Evolutionary conservation across 2,329 filamentous ascomycete species (phyloP), one percentile per base, ranked within the genome.

Genomic region (Xylariaceae sp.): DNA sequence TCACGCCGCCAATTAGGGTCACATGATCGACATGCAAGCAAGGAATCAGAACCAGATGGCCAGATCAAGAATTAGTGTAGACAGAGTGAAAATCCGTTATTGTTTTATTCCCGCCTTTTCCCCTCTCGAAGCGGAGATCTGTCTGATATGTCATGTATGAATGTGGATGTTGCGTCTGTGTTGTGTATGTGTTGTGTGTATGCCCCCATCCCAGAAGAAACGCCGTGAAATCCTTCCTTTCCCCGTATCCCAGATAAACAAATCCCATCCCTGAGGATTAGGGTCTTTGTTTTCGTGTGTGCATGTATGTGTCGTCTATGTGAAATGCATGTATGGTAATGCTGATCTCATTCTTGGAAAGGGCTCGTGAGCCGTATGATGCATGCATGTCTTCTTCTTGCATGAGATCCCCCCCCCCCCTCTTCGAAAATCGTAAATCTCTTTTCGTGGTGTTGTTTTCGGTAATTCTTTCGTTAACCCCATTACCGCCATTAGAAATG

Each of bases 231-330:
- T 13, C 37, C 11, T 42, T 45, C 42, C 54, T 18, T 18, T 5
- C 23, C 23, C 23, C 23, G 23, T 30, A 30, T 30, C 23, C 23
- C 23, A 30, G 5, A 30, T 30, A 30, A 30, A 30, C 58, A 50
- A 58, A 59, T 39, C 52, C 51, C 49, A 49, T 63, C 61, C 61
- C 61, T 63, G 59, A 55, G 59, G 56, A 59, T 30, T 30, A 52
- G 39, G 18, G 37, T 53, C 50, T 56, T 61, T 42, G 8, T 42
- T 9, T 9, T 42, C 37, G 9, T 13, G 8, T 42, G 17, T 42
- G 37, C 11, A 42, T 9, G 37, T 10, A 42, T 10, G 8, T 48
- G n/a, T 57, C 37, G 54, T 63, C 56, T 63, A 61, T 63, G 58
- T 59, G 23, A 5, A 30, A 37, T 47, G 58, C 34, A 56, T 59